phyloP scores from a whole-genome alignment of 2,329 filamentous ascomycete genomes.

The Diplodia intermedia region DNA sequence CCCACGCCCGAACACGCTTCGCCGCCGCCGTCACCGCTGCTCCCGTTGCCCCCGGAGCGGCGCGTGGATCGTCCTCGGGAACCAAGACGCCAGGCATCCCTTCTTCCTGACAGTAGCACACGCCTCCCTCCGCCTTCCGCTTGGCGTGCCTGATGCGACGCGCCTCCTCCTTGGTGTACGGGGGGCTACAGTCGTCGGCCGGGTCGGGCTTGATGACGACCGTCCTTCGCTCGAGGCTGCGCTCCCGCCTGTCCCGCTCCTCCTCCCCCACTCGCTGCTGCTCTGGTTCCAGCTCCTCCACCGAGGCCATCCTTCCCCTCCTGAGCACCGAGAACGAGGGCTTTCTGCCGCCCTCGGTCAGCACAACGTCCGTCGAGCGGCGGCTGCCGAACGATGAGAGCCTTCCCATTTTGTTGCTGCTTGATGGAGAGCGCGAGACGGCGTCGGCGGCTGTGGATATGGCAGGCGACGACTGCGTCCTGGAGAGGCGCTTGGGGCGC shows the following conservation, averaged over 20 bases:
- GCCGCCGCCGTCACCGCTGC: not conserved
- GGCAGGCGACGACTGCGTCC: not conserved
- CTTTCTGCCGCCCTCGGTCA: not conserved
- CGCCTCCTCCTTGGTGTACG: not conserved
- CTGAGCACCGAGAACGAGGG: not conserved
- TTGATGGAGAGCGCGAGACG: not conserved
- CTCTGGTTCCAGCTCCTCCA: not conserved
- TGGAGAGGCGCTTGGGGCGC: not conserved
- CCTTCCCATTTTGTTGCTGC: not conserved
- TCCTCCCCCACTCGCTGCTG: not conserved
- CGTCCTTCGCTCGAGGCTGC: not conserved
- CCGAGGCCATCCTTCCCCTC: not conserved
- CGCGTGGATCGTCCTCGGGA: not conserved
- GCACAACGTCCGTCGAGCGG: not conserved
- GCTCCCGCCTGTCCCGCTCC: not conserved
- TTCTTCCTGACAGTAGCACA: not conserved
- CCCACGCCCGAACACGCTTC: conserved; percentile 3
- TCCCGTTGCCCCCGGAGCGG: too few species aligned
- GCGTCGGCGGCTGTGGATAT: not conserved
- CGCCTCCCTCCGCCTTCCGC: not conserved
- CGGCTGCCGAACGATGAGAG: not conserved
- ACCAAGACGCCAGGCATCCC: not conserved
- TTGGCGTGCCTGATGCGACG: not conserved
- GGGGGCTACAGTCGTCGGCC: conserved; percentile 9
- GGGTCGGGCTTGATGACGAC: conserved; percentile 20